Percentiles rank a stretch among this genome's conserved stretches.
Evolutionary conservation across 305 asterid species (phyloP).

Genomic region (Vinca major): DNA sequence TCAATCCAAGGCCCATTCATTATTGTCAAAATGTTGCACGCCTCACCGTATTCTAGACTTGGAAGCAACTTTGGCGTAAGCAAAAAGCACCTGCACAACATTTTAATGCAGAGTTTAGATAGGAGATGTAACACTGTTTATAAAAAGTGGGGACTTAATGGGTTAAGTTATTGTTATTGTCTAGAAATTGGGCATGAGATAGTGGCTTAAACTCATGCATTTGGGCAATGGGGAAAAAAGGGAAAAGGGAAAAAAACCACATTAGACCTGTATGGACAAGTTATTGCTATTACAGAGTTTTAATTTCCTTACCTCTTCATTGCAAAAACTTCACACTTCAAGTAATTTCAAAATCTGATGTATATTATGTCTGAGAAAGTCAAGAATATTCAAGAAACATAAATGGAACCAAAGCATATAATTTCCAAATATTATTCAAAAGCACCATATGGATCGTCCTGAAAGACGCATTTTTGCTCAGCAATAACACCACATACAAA

Average conservation of each 20-base stretch:
- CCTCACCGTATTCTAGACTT: slow-evolving; percentile 67
- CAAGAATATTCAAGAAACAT: too few relatives aligned
- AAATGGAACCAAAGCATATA: not conserved
- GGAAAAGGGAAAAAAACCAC: not conserved
- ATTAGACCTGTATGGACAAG: not conserved
- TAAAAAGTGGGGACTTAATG: not conserved
- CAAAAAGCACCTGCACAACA: slow-evolving; percentile 71
- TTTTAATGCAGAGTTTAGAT: slow-evolving; percentile 9
- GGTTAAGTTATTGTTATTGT: too few relatives aligned
- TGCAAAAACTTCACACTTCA: not conserved
- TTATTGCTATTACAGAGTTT: not conserved
- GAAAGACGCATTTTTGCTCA: not conserved
- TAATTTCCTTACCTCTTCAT: not conserved
- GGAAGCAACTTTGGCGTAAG: slow-evolving; percentile 91
- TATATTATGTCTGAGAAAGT: not conserved
- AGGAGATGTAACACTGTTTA: not conserved
- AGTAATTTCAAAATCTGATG: not conserved
- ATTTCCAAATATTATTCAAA: not conserved
- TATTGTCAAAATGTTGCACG: slow-evolving; percentile 71
- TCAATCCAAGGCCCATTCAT: slow-evolving; percentile 99
- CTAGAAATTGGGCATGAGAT: not conserved
- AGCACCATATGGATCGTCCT: not conserved
- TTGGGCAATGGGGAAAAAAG: not conserved
- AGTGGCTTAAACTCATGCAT: not conserved
- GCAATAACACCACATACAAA: too few relatives aligned